These are phyloP conservation scores for Kodamaea anthophila DNA, from an alignment of 1,139 yeast genomes.

Conservation along the genomic window DNA sequence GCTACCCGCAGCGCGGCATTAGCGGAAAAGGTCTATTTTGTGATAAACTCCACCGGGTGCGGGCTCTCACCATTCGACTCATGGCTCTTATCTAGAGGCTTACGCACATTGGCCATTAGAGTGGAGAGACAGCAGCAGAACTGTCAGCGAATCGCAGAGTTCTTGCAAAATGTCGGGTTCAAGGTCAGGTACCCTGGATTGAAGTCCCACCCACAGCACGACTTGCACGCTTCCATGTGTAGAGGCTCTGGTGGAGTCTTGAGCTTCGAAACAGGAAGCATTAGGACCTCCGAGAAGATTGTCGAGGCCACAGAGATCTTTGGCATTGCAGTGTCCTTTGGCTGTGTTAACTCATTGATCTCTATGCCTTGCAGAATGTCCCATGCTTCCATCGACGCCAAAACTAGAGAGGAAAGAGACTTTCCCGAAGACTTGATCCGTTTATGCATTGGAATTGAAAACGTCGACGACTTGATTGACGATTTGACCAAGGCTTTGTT, in stretches of 20 bases:
- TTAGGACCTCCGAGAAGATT: constrained; percentile 60
- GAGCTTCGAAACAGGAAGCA: constrained; percentile 79
- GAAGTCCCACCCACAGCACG: constrained; percentile 73
- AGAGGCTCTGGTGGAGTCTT: constrained; percentile 87
- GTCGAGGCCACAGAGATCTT: constrained; percentile 73
- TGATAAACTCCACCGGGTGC: constrained; percentile 84
- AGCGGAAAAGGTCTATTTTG: constrained; percentile 66
- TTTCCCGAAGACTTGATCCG: constrained; percentile 89
- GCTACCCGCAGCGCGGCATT: constrained; percentile 61
- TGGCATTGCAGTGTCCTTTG: constrained; percentile 90
- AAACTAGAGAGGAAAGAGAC: constrained; percentile 78
- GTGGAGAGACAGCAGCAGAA: constrained; percentile 83
- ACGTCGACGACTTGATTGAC: constrained; percentile 56
- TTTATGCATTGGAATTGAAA: constrained; percentile 83
- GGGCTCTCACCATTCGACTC: constrained; percentile 89
- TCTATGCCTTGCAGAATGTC: constrained; percentile 95
- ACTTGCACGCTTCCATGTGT: constrained; percentile 70
- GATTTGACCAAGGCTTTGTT: constrained; percentile 69
- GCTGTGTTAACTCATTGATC: constrained; percentile 86
- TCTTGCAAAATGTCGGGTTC: constrained; percentile 54
- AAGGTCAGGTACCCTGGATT: constrained; percentile 84
- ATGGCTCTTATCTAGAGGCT: constrained; percentile 82
- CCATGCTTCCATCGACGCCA: constrained; percentile 90
- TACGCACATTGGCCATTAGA: constrained; percentile 78
- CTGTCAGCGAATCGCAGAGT: constrained; percentile 68